Base-by-base conservation (phyloP, 108 stramenopile species). In the Pseudonitzschia delicatissima region DNA sequence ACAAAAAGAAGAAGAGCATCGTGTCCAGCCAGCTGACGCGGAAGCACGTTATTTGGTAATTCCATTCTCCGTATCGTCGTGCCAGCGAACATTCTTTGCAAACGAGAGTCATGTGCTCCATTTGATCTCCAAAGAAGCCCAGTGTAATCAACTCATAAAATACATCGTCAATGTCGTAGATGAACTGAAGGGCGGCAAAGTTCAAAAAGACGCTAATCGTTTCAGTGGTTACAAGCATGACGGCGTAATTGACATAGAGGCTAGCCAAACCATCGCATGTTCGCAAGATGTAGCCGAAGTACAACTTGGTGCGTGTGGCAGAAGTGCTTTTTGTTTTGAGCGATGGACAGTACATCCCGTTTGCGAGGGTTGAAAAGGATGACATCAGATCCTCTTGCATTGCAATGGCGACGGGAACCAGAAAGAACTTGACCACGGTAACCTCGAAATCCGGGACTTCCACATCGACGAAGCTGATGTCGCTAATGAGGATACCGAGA, bases 161-260 rank as follows among this genome's bases (percentile, higher is more conserved):
- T 5, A 83, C 57, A 60, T 87, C 82, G 58, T 87, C 86, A 45
- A 87, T 74, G 17, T 40, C 67, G 64, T 77, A 72, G 31, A 86
- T 63, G 73, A 86, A 86, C 17, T 76, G 74, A 2, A 86, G 49
- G 1, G 85, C 85, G 11, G 85, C 85, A 63, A 86, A 86, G 55
- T 86, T 86, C 27, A 86, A 49, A 68, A 86, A 86, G 25, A 81
- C 48, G 7, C 57, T 36, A 13, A 86, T 33, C 8, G 83, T 72
- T n/a, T 66, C 67, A n/a, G 62, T 57, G 40, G 79, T 78, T 17
- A 86, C 66, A 37, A 86, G 34, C 45, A 79, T 57, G 12, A 84
- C 53, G 11, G 64, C 51, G 52, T 76, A 83, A 37, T 81, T 86
- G 68, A 82, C 76, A 15, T 64, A 26, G 8, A 86, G 57, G 21